Percentiles rank a stretch among this genome's conserved stretches.
phyloP scores from a whole-genome alignment of 495 filamentous ascomycete species.

The Hypoxylon perforatum region DNA sequence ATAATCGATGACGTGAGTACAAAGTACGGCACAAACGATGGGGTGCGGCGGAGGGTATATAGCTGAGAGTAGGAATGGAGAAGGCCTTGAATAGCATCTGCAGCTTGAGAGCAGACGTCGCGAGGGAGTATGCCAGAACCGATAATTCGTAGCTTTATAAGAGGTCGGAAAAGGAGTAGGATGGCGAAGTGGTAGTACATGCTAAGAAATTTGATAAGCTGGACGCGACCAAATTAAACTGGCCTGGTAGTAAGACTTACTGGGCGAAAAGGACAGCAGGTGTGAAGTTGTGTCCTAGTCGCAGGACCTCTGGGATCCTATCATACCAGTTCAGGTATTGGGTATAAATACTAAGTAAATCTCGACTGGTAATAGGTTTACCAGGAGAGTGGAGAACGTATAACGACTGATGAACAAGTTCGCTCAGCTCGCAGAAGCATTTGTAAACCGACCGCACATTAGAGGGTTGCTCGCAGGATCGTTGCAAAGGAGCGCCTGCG shows the following conservation, averaged over 20 bases:
- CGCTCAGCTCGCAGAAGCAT: conserved; percentile 72
- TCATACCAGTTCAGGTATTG: conserved; percentile 72
- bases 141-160: conserved; percentile 69
- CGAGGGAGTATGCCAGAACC: conserved; percentile 69
- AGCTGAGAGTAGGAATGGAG: conserved; percentile 67
- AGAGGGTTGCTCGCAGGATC: conserved; percentile 62
- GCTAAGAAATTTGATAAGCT: conserved; percentile 49
- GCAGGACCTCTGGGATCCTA: conserved; percentile 66
- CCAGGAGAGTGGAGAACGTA: conserved; percentile 72
- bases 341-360: conserved; percentile 65
- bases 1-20: conserved; percentile 68
- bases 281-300: conserved; percentile 67
- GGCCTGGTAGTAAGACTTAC: conserved; percentile 56
- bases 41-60: conserved; percentile 67
- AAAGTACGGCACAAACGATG: conserved; percentile 68
- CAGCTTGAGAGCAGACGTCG: conserved; percentile 69
- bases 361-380: conserved; percentile 65
- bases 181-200: conserved; percentile 75
- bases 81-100: conserved; percentile 69
- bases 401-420: conserved; percentile 73
- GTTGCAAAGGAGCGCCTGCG: conserved; percentile 58
- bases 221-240: conserved; percentile 7
- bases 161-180: conserved; percentile 71
- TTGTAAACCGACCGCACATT: conserved; percentile 69
- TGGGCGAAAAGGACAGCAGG: conserved; percentile 71